A percentile compares a stretch with the other conserved stretches of the same genome.
Evolutionary conservation across 2,329 filamentous ascomycete genomes (phyloP).

Genomic region (Aspergillus sojae): DNA sequence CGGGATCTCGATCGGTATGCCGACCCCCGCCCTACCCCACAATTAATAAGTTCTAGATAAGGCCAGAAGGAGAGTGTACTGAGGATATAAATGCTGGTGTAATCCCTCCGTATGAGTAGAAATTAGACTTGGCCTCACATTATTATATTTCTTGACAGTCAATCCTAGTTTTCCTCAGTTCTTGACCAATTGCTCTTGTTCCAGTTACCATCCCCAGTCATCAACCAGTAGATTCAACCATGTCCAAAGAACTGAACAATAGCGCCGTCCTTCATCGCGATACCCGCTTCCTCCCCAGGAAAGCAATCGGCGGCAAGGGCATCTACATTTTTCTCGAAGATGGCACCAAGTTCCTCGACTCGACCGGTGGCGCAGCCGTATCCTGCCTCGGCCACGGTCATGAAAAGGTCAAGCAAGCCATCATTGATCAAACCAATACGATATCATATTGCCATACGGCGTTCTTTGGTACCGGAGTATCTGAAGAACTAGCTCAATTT

Average conservation of each 20-base stretch:
- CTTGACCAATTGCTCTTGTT: neutral
- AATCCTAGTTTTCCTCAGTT: neutral
- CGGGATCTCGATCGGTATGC: constrained; percentile 36
- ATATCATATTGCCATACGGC: constrained; percentile 62
- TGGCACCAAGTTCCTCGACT: constrained; percentile 68
- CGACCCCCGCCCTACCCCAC: constrained; percentile 27
- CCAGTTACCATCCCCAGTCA: neutral
- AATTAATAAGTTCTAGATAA: constrained; percentile 19
- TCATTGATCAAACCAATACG: constrained; percentile 61
- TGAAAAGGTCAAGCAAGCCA: constrained; percentile 60
- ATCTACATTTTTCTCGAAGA: constrained; percentile 56
- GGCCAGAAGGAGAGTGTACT: neutral
- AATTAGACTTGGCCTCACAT: neutral
- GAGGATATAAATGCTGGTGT: neutral
- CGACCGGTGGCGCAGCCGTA: constrained; percentile 73
- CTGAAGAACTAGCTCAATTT: constrained; percentile 55
- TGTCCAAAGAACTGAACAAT: neutral
- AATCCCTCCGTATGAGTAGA: neutral
- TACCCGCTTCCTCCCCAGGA: constrained; percentile 50
- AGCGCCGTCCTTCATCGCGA: constrained; percentile 56
- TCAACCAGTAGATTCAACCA: neutral
- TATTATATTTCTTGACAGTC: neutral
- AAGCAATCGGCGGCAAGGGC: constrained; percentile 53
- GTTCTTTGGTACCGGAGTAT: constrained; percentile 58
- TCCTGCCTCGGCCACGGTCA: constrained; percentile 71